Base-by-base conservation (phyloP, 2,329 filamentous ascomycete species). In the Paraphaeosphaeria minitans region DNA sequence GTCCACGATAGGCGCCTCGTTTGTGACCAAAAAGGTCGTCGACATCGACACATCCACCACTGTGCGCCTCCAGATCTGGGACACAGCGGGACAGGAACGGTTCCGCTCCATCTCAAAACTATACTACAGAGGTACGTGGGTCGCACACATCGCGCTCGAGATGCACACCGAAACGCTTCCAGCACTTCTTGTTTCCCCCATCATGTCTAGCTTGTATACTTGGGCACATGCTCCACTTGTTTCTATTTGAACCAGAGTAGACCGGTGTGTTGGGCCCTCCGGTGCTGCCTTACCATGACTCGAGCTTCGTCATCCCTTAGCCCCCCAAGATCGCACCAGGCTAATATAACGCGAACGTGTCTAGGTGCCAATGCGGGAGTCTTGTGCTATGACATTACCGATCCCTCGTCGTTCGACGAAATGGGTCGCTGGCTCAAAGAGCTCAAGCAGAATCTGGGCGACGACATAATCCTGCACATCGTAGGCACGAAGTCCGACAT, bases 61-160 rank as follows among this genome's bases (percentile, higher is more conserved):
- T 24, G 92, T 97, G 37, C 87, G 93, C n/a, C 83, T 97, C 39
- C 93, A 97, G 74, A 96, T 97, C 66, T 97, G 93, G 93, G 93
- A 97, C 75, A 97, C 93, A 35, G 92, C 94, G 57, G 94, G 94
- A 61, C 94, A 99, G 75, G 94, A 99, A 81, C 88, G 94, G 57
- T 99, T 98, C 77, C 88, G 94, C 68, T 93, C 90, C 62, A 98
- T 99, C 71, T 96, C 92, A 10, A 89, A 93, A 57, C 87, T 99
- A 55, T 98, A 98, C 82, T 99, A 99, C 80, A 90, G 94, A 72
- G 76, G 76, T 78, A 71, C 42, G 74, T 67, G 41, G 37, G 21
- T 53, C 47, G 22, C 41, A 41, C 51, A 10, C 46, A 29, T 29
- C n/a, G 13, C 29, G 48, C 12, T 35, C 19, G 24, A 22, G 33